Conservation (phyloP, 352 stramenopile species). For the Globisporangium polare region DNA sequence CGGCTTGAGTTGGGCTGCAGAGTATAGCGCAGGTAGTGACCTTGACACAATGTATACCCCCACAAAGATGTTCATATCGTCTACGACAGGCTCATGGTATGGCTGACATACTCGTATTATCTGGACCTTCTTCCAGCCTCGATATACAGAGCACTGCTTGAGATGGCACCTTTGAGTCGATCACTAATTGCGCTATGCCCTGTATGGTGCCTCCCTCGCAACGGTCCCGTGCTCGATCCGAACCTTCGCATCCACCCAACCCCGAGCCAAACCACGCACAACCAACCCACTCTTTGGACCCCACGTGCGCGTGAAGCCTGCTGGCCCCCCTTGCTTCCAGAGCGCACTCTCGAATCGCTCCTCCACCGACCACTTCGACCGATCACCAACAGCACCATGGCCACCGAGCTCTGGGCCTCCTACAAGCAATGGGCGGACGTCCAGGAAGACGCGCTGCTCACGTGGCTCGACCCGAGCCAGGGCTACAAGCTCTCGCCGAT, state of each 20-base stretch:
- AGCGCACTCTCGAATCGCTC: slow-evolving; percentile 16
- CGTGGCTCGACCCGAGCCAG: slow-evolving; percentile 41
- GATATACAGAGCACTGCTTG: too few species aligned
- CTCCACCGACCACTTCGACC: slow-evolving; percentile 13
- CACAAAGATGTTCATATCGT: too few species aligned
- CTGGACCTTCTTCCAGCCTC: too few species aligned
- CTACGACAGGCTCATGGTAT: too few species aligned
- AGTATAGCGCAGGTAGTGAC: too few species aligned
- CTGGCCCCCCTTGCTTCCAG: slow-evolving; percentile 4
- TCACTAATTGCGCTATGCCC: too few species aligned
- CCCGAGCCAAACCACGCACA: not conserved
- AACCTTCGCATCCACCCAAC: slow-evolving; percentile 8
- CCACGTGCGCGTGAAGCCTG: slow-evolving; percentile 1
- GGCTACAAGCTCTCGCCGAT: slow-evolving; percentile 45
- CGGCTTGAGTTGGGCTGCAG: not conserved
- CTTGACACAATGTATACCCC: too few species aligned
- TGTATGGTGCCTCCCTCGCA: too few species aligned
- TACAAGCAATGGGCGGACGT: slow-evolving; percentile 62
- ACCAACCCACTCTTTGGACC: slow-evolving; percentile 6
- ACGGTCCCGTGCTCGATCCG: too few species aligned
- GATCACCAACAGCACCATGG: slow-evolving; percentile 22
- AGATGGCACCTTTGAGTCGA: too few species aligned
- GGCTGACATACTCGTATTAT: too few species aligned
- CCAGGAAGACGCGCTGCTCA: slow-evolving; percentile 40
- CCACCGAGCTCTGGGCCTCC: slow-evolving; percentile 36